These are phyloP conservation scores for Cercospora sp. DNA, from an alignment of 2,329 filamentous ascomycete genomes.

Conservation along the genomic window DNA sequence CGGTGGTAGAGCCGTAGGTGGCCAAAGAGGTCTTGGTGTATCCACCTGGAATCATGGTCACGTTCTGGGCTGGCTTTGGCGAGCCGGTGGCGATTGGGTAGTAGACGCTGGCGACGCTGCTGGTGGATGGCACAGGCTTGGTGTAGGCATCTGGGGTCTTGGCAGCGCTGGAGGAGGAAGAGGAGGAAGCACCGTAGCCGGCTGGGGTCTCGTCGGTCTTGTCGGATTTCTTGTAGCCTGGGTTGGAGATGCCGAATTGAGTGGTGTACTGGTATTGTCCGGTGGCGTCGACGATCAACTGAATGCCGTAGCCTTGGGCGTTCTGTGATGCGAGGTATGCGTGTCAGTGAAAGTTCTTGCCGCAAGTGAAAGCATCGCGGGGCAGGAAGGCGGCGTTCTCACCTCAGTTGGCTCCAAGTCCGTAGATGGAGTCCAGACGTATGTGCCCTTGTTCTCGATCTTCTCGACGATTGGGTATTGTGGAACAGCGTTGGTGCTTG, in stretches of 20 bases:
- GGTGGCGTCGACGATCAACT: constrained; percentile 60
- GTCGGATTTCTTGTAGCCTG: constrained; percentile 34
- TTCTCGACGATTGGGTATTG: constrained; percentile 54
- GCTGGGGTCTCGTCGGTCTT: constrained; percentile 17
- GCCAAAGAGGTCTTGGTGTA: not conserved
- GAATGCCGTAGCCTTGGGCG: constrained; percentile 60
- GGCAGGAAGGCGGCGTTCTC: not conserved
- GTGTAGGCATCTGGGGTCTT: constrained; percentile 6
- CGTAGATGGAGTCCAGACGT: constrained; percentile 56
- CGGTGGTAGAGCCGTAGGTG: constrained; percentile 26
- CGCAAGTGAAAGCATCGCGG: not conserved
- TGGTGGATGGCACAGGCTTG: constrained; percentile 31
- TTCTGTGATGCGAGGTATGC: constrained; percentile 6
- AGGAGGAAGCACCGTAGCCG: constrained; percentile 54
- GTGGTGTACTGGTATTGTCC: constrained; percentile 63
- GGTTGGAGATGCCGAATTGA: constrained; percentile 62
- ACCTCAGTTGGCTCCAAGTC: constrained; percentile 45
- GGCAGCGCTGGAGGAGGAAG: constrained; percentile 29
- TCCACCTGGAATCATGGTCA: not conserved
- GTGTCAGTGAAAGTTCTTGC: not conserved
- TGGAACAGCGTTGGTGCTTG: constrained; percentile 55
- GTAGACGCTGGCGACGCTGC: constrained; percentile 23
- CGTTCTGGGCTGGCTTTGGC: not conserved
- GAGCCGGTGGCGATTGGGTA: constrained; percentile 19
- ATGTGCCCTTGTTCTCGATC: constrained; percentile 58